These are phyloP conservation scores for Aspergillus panamensis DNA, from an alignment of 495 filamentous ascomycete genomes.

Conservation along the genomic window DNA sequence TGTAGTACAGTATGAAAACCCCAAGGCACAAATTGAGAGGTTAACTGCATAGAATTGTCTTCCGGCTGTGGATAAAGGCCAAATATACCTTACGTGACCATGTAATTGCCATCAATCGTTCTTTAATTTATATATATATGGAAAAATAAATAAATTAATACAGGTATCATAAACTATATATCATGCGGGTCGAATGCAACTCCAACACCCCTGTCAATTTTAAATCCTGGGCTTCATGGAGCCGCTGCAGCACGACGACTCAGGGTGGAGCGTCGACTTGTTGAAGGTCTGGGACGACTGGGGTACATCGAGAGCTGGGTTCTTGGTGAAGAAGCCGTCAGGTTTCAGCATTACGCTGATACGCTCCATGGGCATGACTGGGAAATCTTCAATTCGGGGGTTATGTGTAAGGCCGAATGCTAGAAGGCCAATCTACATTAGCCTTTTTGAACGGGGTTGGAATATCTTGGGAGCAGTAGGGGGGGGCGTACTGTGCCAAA, in stretches of 20 bases:
- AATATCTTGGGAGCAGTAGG: not conserved
- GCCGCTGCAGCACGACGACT: slow-evolving; percentile 31
- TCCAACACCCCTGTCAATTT: slow-evolving; percentile 15
- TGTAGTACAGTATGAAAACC: too few species aligned
- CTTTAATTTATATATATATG: not conserved
- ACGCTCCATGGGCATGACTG: slow-evolving; percentile 61
- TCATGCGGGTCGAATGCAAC: not conserved
- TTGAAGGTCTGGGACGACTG: slow-evolving; percentile 42
- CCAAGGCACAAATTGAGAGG: too few species aligned
- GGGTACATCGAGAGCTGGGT: slow-evolving; percentile 73
- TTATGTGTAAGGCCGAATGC: slow-evolving; percentile 63
- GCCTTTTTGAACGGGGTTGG: not conserved
- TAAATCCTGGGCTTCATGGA: slow-evolving; percentile 38
- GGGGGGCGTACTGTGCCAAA: slow-evolving; percentile 49
- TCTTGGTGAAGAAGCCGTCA: slow-evolving; percentile 70
- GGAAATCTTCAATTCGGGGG: slow-evolving; percentile 58
- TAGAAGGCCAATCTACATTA: slow-evolving; percentile 13
- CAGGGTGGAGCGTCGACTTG: slow-evolving; percentile 37
- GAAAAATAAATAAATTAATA: not conserved
- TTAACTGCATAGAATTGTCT: too few species aligned
- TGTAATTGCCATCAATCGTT: not conserved
- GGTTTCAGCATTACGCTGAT: slow-evolving; percentile 67
- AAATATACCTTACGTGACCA: too few species aligned
- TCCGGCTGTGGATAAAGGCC: too few species aligned
- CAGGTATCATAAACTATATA: not conserved